Base-by-base conservation (phyloP, 768 basidiomycete genomes). In the Xerocomellus dryophilus region DNA sequence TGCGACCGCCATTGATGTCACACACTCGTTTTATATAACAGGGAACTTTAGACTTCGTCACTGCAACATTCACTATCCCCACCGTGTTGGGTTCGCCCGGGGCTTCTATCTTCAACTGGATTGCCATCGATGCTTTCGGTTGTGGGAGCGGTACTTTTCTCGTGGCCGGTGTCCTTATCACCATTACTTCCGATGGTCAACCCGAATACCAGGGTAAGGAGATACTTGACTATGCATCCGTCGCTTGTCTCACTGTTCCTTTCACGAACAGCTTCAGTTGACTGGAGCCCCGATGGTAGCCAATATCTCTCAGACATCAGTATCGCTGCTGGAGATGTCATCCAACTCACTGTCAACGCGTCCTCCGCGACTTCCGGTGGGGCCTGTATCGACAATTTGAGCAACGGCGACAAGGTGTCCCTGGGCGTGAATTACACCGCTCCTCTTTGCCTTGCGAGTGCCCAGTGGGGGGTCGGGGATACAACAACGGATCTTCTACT, bases 391-490 rank as follows among this genome's bases (percentile, higher is more conserved):
- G 50, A 52, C 11, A 61, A 61, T n/a, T 2, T 39, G 1, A 56
- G 35, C 8, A n/a, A n/a, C n/a, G n/a, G n/a, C n/a, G n/a, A n/a
- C n/a, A n/a, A n/a, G 2, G 44, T 18, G 7, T 23, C 39, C 0
- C 3, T 20, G 21, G 15, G 18, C 23, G 12, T 44, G 47, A n/a
- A n/a, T n/a, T n/a, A n/a, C 4, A 9, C 38, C 23, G 5, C 5
- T 14, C 31, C 54, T 1, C 47, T 61, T 8, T 52, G 48, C 18
- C 45, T 48, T 8, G 21, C 43, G 32, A 32, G 47, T 6, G 59
- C 51, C 3, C 59, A 56, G 20, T 61, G 60, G 60, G 44, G 53
- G 15, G 54, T 11, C 50, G 47, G 31, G 41, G 5, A n/a, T n/a
- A n/a, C 5, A 25, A 5, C 23, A 5, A 53, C 10, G 8, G 64